Evolutionary conservation across 306 rosid genomes (phyloP).

Genomic region (Vicia faba): DNA sequence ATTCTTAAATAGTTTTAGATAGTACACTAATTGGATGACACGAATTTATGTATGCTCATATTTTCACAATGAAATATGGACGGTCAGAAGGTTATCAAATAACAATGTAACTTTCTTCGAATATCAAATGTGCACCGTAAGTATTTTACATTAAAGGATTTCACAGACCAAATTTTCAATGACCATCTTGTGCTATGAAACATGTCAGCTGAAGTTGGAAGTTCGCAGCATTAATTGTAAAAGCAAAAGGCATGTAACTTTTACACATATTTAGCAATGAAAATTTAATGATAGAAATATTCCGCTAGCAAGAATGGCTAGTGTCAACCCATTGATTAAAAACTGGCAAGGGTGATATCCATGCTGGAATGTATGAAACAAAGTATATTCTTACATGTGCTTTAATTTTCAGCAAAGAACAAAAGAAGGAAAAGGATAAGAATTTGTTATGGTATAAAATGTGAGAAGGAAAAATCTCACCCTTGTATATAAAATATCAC

Average conservation of each 20-base stretch:
- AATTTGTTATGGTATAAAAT: background rate
- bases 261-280: conserved; percentile 25
- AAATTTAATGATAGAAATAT: conserved; percentile 31
- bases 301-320: conserved; percentile 22
- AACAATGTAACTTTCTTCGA: too few species aligned
- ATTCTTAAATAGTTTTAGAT: too few species aligned
- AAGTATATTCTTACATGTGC: conserved; percentile 30
- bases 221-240: too few species aligned
- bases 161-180: too few species aligned
- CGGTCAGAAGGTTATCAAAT: too few species aligned
- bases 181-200: too few species aligned
- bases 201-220: too few species aligned
- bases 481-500: conserved; percentile 31
- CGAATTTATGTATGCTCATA: too few species aligned
- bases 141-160: too few species aligned
- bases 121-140: too few species aligned
- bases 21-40: too few species aligned
- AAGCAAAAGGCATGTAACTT: background rate
- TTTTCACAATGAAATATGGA: too few species aligned
- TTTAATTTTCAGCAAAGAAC: conserved; percentile 35
- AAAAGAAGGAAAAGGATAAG: conserved; percentile 12
- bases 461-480: conserved; percentile 21
- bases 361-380: background rate
- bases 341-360: conserved; percentile 26
- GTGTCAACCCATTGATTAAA: conserved; percentile 38